Base-by-base conservation (phyloP, 129 eudicot species). In the Mikania micrantha region DNA sequence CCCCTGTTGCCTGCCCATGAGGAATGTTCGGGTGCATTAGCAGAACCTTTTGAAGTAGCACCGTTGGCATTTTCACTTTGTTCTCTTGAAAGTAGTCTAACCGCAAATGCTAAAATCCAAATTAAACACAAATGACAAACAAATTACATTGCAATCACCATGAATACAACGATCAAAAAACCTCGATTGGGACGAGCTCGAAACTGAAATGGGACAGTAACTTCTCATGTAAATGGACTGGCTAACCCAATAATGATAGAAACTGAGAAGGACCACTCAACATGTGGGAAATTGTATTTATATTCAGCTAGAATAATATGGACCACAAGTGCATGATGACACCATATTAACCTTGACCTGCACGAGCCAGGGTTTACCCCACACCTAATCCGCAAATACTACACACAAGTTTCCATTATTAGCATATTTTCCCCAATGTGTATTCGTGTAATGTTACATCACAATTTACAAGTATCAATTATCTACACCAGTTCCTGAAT, bases 81-180 rank as follows among this genome's bases (percentile, higher is more conserved):
- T 56, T 74, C 81, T 70, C 80, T 74, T 28, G 81, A 64, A 66
- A 82, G 66, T 47, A 84, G 50, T 74, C 74, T 77, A 9, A 73
- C 75, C 34, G 84, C 87, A 70, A 92, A 86, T 21, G 96, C 98
- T 92, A 87, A 58, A 77, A 80, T 52, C 10, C 28, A 32, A 73
- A 45, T 49, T 9, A 48, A 13, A 79, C 34, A 56, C 12, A 59
- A 32, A 70, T 11, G 58, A 70, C 49, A 70, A 17, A n/a, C 7
- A 41, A 56, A 59, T 42, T 48, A 56, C 21, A 56, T 44, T 44
- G 32, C 53, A 29, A 50, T 22, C 19, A 74, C n/a, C 34, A 58
- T 45, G 42, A 32, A 49, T 22, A 67, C 52, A 25, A 60, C 36
- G 24, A 58, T 16, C 2, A 29, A 25, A 58, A 28, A 58, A 31